Conservation (phyloP, 2,329 filamentous ascomycete species). For the Periglandula ipomoeae region DNA sequence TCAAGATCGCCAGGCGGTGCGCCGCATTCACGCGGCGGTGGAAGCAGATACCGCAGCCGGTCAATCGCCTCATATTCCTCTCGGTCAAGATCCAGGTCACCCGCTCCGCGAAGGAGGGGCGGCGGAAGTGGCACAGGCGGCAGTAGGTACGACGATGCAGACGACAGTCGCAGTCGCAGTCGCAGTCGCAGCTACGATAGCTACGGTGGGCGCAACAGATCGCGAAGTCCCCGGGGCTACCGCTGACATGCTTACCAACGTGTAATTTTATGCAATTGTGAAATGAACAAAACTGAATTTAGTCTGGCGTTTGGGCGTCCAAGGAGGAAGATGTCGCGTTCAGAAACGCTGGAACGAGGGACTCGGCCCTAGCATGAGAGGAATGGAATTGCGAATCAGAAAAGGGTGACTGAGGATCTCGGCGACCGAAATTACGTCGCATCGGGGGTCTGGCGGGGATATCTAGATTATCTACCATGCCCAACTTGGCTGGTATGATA, state of each 20-base stretch:
- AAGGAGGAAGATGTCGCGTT: not conserved
- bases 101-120: slow-evolving; percentile 24
- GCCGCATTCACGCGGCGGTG: slow-evolving; percentile 23
- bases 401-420: not conserved
- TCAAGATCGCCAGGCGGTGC: slow-evolving; percentile 34
- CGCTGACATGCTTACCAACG: slow-evolving; percentile 15
- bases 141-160: slow-evolving; percentile 8
- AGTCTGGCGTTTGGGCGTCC: not conserved
- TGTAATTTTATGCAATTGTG: not conserved
- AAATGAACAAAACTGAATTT: not conserved
- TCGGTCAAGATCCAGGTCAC: slow-evolving; percentile 36
- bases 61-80: slow-evolving; percentile 36
- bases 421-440: not conserved
- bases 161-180: slow-evolving; percentile 35
- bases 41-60: slow-evolving; percentile 34
- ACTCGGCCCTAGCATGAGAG: no score
- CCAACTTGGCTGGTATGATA: not conserved
- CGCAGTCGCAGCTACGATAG: slow-evolving; percentile 39
- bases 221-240: slow-evolving; percentile 28
- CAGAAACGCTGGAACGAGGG: no score
- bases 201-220: slow-evolving; percentile 30
- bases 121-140: slow-evolving; percentile 22
- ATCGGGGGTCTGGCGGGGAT: no score
- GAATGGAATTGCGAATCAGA: not conserved
- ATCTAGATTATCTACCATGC: not conserved